A percentile compares a stretch with the other conserved stretches of the same genome.
Evolutionary conservation across 768 basidiomycete species (phyloP).

Genomic region (Roridomyces roridus): DNA sequence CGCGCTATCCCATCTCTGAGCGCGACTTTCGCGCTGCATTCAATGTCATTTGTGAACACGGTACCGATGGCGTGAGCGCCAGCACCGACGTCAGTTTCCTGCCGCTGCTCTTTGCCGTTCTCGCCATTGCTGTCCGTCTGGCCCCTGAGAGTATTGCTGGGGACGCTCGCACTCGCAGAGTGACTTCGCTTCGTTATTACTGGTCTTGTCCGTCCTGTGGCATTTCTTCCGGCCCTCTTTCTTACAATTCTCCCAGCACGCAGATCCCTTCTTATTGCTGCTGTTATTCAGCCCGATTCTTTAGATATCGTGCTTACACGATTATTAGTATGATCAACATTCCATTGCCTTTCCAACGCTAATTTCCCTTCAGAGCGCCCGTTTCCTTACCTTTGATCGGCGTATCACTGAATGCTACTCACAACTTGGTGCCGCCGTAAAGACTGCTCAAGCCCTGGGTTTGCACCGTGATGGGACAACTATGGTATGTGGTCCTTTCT

Average conservation of each 20-base stretch:
- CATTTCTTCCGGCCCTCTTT: constrained; percentile 13
- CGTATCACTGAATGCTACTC: constrained; percentile 97
- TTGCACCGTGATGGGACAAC: constrained; percentile 88
- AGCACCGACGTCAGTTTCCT: constrained; percentile 84
- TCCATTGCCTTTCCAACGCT: constrained; percentile 41
- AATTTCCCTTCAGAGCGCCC: constrained; percentile 55
- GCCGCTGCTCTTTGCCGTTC: constrained; percentile 90
- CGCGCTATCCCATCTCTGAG: constrained; percentile 90
- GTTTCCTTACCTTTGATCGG: constrained; percentile 73
- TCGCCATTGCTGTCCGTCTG: constrained; percentile 85
- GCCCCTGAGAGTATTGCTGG: constrained; percentile 87
- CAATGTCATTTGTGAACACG: constrained; percentile 64
- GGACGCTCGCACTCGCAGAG: constrained; percentile 73
- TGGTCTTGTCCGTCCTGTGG: constrained; percentile 81
- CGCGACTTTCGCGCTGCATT: constrained; percentile 79
- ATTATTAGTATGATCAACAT: constrained; percentile 77
- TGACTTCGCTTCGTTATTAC: constrained; percentile 89
- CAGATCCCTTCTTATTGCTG: constrained; percentile 86
- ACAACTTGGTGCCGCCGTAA: constrained; percentile 89
- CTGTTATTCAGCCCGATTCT: constrained; percentile 92
- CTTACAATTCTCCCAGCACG: constrained; percentile 59
- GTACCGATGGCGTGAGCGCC: constrained; percentile 62
- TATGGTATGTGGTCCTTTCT: constrained; percentile 56
- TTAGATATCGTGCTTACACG: constrained; percentile 91
- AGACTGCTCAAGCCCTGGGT: constrained; percentile 93